Base-by-base conservation (phyloP, 495 filamentous ascomycete genomes). In the Evernia prunastri region DNA sequence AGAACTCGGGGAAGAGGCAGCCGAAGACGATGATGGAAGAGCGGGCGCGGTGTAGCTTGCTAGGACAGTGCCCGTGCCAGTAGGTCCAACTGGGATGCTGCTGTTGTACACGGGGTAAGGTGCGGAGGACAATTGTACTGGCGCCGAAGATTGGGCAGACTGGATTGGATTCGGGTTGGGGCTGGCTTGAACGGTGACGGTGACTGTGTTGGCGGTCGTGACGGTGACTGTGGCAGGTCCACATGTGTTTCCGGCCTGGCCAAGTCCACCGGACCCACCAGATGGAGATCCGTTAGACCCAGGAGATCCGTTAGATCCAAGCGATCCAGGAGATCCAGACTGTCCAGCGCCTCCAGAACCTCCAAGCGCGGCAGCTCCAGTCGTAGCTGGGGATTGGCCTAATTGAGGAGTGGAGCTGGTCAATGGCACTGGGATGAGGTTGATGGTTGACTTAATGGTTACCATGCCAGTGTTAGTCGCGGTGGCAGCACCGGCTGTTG, bases 211-310 rank as follows among this genome's bases (percentile, higher is more conserved):
- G 29, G 69, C 68, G 18, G 39, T 36, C 17, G 69, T 71, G 20
- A 69, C 60, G 4, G 69, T 71, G 35, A 69, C 67, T n/a, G 67
- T 71, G 23, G 69, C 67, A 18, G 68, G 68, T 29, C 65, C 66
- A 64, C 69, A 71, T 58, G 68, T 54, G 29, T 39, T 63, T 40
- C 39, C 62, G 29, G 57, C 39, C 43, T 53, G 59, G 18, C 64
- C 61, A 5, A 61, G 40, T 39, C 29, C 33, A 15, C 63, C 63
- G 20, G 63, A 39, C 20, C 36, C 29, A 61, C 58, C 58, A 37
- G 60, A 45, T 51, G 51, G 47, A 45, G 59, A 51, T 25, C 37
- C 58, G 60, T 57, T 43, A 23, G 63, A 60, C 51, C 42, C 63
- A 37, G 63, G n/a, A n/a, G n/a, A n/a, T n/a, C n/a, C n/a, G n/a